Evolutionary conservation across 164 flowering plant species (phyloP), one percentile per base, ranked within the genome.

Genomic region (Umbilicus rupestris): DNA sequence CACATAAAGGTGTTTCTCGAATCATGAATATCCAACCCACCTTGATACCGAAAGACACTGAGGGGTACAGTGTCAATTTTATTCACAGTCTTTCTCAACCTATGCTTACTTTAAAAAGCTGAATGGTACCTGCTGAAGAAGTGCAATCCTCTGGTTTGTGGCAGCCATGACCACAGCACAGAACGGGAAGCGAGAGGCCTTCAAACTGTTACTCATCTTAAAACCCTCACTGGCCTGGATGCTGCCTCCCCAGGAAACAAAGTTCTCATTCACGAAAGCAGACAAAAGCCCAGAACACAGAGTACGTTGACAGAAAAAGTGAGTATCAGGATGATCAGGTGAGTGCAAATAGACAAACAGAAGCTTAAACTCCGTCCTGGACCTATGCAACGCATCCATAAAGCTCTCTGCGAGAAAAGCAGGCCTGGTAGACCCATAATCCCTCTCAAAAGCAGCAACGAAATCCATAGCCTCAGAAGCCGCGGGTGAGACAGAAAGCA

Each of bases 201-300:
- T 94, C 82, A 94, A 83, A 73, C 96, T 89, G 63, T 92, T 91
- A 74, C 99, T 94, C 99, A 94, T 94, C 88, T 92, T 94, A 71
- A 94, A 94, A 28, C 99, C 99, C 69, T 94, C 99, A 57, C 94
- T 94, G 1, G 85, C 82, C 58, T 93, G 74, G 31, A 94, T 90
- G 59, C 94, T 89, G 73, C 93, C 99, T 15, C 97, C 99, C 99
- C 99, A 94, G 0, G 85, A 68, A 33, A 94, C 94, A 26, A 94
- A 94, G 72, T 94, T 91, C 84, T 89, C 96, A 57, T 94, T 94
- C 63, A 94, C 75, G 73, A 91, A 91, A 0, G 85, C 85, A 10
- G 80, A 74, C 45, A 94, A 10, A 0, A 69, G 71, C 49, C 88
- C 89, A 3, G 85, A 74, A 72, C 97, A 88, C 73, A 94, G 63